A percentile compares a stretch with the other conserved stretches of the same genome.
Evolutionary conservation across 2,329 filamentous ascomycete genomes (phyloP).

Genomic region (Eutypella sp.): DNA sequence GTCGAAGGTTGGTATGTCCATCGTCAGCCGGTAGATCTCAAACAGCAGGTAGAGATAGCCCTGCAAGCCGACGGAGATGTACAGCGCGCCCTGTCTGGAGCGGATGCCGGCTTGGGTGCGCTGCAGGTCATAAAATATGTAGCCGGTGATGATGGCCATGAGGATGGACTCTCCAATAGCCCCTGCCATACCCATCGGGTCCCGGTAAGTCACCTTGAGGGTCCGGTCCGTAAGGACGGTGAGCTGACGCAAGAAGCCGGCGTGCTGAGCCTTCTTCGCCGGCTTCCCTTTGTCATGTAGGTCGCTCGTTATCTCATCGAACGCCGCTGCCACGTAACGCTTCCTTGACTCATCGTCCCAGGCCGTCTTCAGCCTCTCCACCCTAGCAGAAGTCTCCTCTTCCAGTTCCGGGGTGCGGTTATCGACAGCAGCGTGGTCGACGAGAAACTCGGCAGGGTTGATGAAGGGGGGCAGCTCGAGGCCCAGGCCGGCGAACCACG

Average conservation of each 20-base stretch:
- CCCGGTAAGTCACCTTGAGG: conserved; percentile 67
- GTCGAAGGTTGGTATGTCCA: conserved; percentile 72
- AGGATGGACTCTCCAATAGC: conserved; percentile 63
- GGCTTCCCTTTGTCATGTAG: conserved; percentile 7
- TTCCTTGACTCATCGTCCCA: conserved; percentile 46
- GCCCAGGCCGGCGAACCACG: conserved; percentile 59
- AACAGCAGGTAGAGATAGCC: conserved; percentile 73
- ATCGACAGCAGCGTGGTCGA: conserved; percentile 71
- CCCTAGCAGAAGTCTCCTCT: conserved; percentile 50
- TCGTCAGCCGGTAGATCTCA: conserved; percentile 68
- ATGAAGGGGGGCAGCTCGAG: conserved; percentile 64
- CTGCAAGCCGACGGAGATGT: conserved; percentile 66
- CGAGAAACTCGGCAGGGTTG: conserved; percentile 72
- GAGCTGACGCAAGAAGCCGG: conserved; percentile 58
- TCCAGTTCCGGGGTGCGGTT: conserved; percentile 65
- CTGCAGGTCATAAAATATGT: conserved; percentile 64
- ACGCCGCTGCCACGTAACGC: conserved; percentile 17
- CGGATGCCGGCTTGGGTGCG: conserved; percentile 66
- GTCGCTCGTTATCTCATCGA: conserved; percentile 12
- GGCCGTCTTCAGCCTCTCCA: conserved; percentile 54
- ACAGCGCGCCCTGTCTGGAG: conserved; percentile 67
- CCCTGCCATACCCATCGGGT: conserved; percentile 70
- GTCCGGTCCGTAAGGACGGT: conserved; percentile 63
- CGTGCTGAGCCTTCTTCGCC: conserved; percentile 34
- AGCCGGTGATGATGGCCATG: conserved; percentile 69